Percentiles rank a stretch among this genome's conserved stretches.
Evolutionary conservation across 1,139 yeast species (phyloP).

Genomic region (Blastobotrys apis): DNA sequence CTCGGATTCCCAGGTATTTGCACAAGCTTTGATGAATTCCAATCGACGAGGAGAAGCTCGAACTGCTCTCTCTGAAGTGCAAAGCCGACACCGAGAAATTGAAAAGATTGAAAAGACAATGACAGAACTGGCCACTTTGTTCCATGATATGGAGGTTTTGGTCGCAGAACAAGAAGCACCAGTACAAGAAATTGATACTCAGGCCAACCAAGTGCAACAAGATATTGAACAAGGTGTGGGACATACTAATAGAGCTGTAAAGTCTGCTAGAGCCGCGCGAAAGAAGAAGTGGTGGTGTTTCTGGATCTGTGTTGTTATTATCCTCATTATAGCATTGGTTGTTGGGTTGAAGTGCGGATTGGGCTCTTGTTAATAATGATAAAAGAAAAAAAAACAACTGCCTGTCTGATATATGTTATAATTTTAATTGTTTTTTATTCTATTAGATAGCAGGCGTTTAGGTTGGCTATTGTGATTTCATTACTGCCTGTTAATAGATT

Average conservation of each 20-base stretch:
- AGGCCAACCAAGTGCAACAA: conserved; percentile 77
- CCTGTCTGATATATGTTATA: no score
- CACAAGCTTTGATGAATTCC: conserved; percentile 86
- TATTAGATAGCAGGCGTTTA: no score
- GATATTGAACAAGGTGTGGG: conserved; percentile 94
- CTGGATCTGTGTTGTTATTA: conserved; percentile 57
- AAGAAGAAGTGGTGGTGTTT: conserved; percentile 88
- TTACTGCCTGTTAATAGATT: no score
- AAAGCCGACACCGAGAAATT: conserved; percentile 92
- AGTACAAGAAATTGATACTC: conserved; percentile 76
- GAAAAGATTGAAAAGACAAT: conserved; percentile 92
- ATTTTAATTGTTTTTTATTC: no score
- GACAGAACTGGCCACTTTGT: conserved; percentile 91
- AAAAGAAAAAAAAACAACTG: no score
- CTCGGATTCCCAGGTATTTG: conserved; percentile 84
- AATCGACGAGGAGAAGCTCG: conserved; percentile 97
- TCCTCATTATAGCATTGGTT: conserved; percentile 66
- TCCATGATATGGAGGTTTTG: conserved; percentile 94
- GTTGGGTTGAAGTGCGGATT: no score
- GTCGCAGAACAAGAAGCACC: conserved; percentile 94
- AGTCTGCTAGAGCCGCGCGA: conserved; percentile 85
- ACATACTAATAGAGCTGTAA: conserved; percentile 87
- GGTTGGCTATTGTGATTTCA: no score
- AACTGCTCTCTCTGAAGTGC: conserved; percentile 92
- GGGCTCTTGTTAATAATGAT: no score